phyloP scores from a whole-genome alignment of 208 protist species.

The Eutreptiella sp. region DNA sequence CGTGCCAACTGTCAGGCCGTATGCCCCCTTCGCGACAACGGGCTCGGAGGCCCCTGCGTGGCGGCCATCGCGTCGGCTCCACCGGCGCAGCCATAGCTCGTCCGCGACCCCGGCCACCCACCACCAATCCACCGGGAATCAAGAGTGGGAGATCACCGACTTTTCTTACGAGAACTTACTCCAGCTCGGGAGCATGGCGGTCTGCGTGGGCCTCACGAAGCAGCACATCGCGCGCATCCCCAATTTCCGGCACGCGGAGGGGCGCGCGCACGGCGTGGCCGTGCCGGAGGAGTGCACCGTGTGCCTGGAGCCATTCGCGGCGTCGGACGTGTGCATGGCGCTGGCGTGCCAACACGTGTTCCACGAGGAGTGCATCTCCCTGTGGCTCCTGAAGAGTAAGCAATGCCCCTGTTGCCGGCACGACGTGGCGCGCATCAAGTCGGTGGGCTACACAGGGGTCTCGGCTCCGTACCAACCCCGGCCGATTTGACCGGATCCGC shows the following conservation, averaged over 20 bases:
- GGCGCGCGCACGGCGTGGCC: background rate
- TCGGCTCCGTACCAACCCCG: no score
- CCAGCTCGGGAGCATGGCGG: conserved; percentile 25
- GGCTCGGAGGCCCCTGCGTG: no score
- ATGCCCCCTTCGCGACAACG: no score
- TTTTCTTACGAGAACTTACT: conserved; percentile 45
- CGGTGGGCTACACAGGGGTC: no score
- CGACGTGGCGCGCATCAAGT: no score
- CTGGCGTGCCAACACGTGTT: conserved; percentile 40
- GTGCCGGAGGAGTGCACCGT: conserved; percentile 36
- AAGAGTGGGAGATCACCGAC: conserved; percentile 40
- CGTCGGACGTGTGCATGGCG: conserved; percentile 16
- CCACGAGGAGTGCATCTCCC: conserved; percentile 44
- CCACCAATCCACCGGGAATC: no score
- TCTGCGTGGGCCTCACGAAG: conserved; percentile 26
- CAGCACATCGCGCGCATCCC: conserved; percentile 33
- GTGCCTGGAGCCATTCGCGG: conserved; percentile 39
- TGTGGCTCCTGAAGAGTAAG: conserved; percentile 43
- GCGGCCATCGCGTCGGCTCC: no score
- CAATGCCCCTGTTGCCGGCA: conserved; percentile 44
- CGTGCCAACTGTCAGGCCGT: no score
- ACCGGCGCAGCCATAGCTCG: no score
- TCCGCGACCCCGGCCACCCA: no score
- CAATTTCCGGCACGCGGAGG: conserved; percentile 20
- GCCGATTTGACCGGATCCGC: no score